A percentile compares a stretch with the other conserved stretches of the same genome.
These are phyloP conservation scores for Lyophyllum decastes DNA, from an alignment of 768 basidiomycete genomes.

Conservation along the genomic window DNA sequence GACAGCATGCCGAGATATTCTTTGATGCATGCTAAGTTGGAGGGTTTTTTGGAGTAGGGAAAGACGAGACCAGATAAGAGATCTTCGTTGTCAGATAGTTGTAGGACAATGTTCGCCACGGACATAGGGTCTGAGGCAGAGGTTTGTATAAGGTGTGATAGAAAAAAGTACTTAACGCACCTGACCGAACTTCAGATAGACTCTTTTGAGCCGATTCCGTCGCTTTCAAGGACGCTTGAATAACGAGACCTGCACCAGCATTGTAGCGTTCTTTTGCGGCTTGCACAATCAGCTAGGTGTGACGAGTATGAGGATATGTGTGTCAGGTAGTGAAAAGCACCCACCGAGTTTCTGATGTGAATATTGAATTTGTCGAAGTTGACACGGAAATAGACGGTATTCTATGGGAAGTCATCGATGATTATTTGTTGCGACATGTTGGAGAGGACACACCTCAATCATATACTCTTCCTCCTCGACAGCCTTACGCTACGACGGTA, in stretches of 20 bases:
- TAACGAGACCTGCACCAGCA: slow-evolving; percentile 65
- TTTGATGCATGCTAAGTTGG: slow-evolving; percentile 63
- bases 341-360: slow-evolving; percentile 83
- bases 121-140: slow-evolving; percentile 59
- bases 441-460: slow-evolving; percentile 62
- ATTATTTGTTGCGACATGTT: slow-evolving; percentile 7
- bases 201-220: slow-evolving; percentile 65
- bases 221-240: slow-evolving; percentile 70
- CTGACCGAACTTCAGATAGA: slow-evolving; percentile 64
- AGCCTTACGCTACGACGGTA: slow-evolving; percentile 38
- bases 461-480: slow-evolving; percentile 54
- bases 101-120: slow-evolving; percentile 60
- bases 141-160: neutral
- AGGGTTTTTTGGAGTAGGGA: slow-evolving; percentile 51
- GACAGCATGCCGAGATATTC: slow-evolving; percentile 83
- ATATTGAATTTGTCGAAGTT: slow-evolving; percentile 89
- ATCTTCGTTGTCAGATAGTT: slow-evolving; percentile 62
- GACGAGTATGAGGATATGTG: slow-evolving; percentile 11
- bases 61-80: slow-evolving; percentile 66
- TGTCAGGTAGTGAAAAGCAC: slow-evolving; percentile 19
- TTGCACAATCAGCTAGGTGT: slow-evolving; percentile 67
- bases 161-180: slow-evolving; percentile 34
- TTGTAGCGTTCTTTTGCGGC: slow-evolving; percentile 85
- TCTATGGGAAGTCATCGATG: slow-evolving; percentile 38
- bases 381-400: slow-evolving; percentile 77